These are phyloP conservation scores for Penicillium expansum DNA, from an alignment of 2,329 filamentous ascomycete species.

Conservation along the genomic window DNA sequence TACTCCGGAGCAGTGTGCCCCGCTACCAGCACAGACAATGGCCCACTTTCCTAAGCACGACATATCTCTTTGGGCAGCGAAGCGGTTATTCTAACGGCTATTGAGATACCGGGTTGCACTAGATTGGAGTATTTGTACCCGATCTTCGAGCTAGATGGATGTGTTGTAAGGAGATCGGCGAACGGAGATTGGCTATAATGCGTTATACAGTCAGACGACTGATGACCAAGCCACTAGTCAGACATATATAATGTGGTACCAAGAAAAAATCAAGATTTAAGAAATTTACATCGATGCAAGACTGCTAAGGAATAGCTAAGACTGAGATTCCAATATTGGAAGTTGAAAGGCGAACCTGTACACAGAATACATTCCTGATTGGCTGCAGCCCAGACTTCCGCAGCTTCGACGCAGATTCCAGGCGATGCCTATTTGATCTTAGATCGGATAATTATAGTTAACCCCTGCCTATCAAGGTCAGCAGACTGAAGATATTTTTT, in stretches of 20 bases:
- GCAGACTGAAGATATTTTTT: constrained; percentile 15
- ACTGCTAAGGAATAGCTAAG: not conserved
- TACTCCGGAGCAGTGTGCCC: constrained; percentile 9
- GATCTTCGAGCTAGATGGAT: not conserved
- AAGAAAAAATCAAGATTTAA: not conserved
- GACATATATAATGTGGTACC: not conserved
- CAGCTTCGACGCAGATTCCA: constrained; percentile 21
- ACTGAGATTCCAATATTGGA: not conserved
- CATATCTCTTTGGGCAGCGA: not conserved
- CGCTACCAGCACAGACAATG: constrained; percentile 1
- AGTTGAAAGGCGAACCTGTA: not conserved
- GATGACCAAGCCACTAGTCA: not conserved
- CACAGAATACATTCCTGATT: constrained; percentile 5
- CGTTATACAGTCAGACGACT: not conserved
- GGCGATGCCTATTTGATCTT: constrained; percentile 17
- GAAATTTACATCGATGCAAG: not conserved
- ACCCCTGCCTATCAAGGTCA: constrained; percentile 17
- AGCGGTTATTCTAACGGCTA: constrained; percentile 15
- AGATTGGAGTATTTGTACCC: not conserved
- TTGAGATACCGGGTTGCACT: not conserved
- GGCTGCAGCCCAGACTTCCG: constrained; percentile 1
- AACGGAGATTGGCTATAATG: not conserved
- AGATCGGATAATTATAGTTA: constrained; percentile 6
- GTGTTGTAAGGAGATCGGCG: not conserved
- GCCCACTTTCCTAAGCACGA: constrained; percentile 1